Evolutionary conservation across 1,284 basidiomycete genomes (phyloP).

Genomic region (Rugosomyces carneus): DNA sequence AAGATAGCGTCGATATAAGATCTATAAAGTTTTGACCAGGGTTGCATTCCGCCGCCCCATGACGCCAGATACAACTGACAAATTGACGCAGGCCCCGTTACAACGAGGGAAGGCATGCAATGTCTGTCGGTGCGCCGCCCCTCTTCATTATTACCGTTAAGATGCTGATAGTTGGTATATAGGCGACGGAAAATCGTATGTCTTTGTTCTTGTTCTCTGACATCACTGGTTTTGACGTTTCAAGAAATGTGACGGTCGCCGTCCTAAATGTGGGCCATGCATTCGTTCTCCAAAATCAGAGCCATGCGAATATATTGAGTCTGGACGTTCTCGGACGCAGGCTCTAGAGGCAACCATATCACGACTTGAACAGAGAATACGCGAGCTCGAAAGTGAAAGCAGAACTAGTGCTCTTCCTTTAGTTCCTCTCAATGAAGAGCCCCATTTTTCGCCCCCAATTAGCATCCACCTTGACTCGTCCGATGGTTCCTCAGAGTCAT

Average conservation of each 20-base stretch:
- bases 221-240: slow-evolving; percentile 2
- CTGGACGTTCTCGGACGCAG: slow-evolving; percentile 35
- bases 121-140: slow-evolving; percentile 32
- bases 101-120: slow-evolving; percentile 37
- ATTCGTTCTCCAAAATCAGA: slow-evolving; percentile 32
- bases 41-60: slow-evolving; percentile 19
- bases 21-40: neutral
- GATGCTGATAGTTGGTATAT: slow-evolving; percentile 32
- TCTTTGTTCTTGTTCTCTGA: neutral
- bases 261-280: slow-evolving; percentile 38
- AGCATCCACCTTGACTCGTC: slow-evolving; percentile 11
- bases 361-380: slow-evolving; percentile 33
- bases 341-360: slow-evolving; percentile 36
- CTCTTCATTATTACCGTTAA: neutral
- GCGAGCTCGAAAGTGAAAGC: slow-evolving; percentile 36
- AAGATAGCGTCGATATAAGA: neutral
- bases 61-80: slow-evolving; percentile 19
- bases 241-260: slow-evolving; percentile 39
- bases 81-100: slow-evolving; percentile 20
- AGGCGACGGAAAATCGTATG: slow-evolving; percentile 17
- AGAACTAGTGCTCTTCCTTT: slow-evolving; percentile 34
- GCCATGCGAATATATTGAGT: slow-evolving; percentile 39
- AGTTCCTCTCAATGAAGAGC: slow-evolving; percentile 32
- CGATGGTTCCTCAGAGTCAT: slow-evolving; percentile 26
- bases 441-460: slow-evolving; percentile 16